Evolutionary conservation across 2,329 filamentous ascomycete genomes (phyloP).

Genomic region (Aspergillus floridensis): DNA sequence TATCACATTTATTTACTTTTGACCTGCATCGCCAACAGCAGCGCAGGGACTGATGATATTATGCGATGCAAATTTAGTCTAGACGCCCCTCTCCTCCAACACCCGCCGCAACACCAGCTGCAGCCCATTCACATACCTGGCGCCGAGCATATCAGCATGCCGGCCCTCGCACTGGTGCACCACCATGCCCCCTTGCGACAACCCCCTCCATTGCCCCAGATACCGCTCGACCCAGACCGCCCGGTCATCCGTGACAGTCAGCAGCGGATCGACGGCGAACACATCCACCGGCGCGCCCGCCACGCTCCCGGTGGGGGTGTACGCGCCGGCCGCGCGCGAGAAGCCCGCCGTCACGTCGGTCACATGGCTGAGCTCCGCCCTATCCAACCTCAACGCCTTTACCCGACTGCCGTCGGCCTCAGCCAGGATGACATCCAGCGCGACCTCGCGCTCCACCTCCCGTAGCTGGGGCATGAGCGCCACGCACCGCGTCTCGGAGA

Average conservation of each 20-base stretch:
- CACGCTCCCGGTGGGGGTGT: slow-evolving; percentile 5
- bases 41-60: too few relatives aligned
- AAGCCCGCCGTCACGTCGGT: slow-evolving; percentile 7
- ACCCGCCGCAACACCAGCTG: slow-evolving; percentile 1
- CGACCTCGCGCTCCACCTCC: neutral
- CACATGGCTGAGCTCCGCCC: neutral
- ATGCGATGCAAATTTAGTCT: too few relatives aligned
- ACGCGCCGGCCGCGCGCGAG: neutral
- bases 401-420: neutral
- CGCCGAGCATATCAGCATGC: slow-evolving; percentile 8
- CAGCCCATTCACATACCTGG: slow-evolving; percentile 1
- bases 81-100: neutral
- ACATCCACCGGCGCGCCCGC: slow-evolving; percentile 3
- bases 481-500: neutral
- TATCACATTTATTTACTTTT: too few relatives aligned
- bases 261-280: slow-evolving; percentile 10
- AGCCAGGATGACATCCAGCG: neutral
- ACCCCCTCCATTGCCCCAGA: slow-evolving; percentile 6
- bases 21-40: too few relatives aligned
- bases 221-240: slow-evolving; percentile 7
- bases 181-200: neutral
- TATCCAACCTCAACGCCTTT: neutral
- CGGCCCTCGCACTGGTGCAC: slow-evolving; percentile 5
- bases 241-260: neutral
- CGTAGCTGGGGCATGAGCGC: neutral